Conservation (phyloP, 2,329 filamentous ascomycete species). For the Pseudogymnoascus pannorum region DNA sequence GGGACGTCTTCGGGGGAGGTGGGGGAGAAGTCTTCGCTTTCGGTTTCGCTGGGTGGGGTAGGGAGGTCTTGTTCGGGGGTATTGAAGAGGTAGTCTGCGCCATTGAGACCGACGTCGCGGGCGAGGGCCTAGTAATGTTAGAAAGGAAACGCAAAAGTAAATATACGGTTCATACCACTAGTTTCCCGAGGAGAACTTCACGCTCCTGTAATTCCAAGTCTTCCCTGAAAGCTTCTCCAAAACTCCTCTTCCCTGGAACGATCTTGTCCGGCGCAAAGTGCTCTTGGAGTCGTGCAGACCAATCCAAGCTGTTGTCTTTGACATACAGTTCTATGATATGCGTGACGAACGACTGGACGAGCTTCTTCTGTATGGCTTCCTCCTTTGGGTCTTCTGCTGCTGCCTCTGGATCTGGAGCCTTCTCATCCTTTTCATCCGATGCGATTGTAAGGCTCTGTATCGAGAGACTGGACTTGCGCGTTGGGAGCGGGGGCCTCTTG, state of each 20-base stretch:
- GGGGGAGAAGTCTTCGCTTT: conserved; percentile 29
- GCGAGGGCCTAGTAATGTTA: conserved; percentile 33
- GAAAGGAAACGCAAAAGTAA: conserved; percentile 11
- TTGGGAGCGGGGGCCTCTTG: conserved; percentile 56
- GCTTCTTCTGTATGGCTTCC: conserved; percentile 50
- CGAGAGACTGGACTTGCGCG: conserved; percentile 50
- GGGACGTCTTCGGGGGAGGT: conserved; percentile 44
- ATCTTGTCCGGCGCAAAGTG: conserved; percentile 57
- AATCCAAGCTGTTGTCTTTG: conserved; percentile 51
- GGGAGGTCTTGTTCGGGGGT: conserved; percentile 34
- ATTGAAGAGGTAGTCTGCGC: conserved; percentile 36
- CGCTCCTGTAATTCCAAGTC: conserved; percentile 53
- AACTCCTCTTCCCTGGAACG: conserved; percentile 53
- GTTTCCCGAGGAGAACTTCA: conserved; percentile 62
- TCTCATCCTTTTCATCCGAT: conserved; percentile 22
- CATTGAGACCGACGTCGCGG: conserved; percentile 48
- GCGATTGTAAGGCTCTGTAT: conserved; percentile 42
- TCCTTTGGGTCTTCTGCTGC: conserved; percentile 49
- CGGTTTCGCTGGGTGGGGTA: conserved; percentile 35
- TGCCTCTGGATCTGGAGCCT: conserved; percentile 56
- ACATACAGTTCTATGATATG: conserved; percentile 70
- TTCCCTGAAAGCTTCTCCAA: conserved; percentile 57
- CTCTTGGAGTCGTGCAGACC: conserved; percentile 61
- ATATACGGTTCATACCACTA: conserved; percentile 47
- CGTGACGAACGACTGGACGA: conserved; percentile 71